A percentile compares a stretch with the other conserved stretches of the same genome.
Conservation (phyloP, 1,284 basidiomycete genomes). For the Leccinum subspadiceum region DNA sequence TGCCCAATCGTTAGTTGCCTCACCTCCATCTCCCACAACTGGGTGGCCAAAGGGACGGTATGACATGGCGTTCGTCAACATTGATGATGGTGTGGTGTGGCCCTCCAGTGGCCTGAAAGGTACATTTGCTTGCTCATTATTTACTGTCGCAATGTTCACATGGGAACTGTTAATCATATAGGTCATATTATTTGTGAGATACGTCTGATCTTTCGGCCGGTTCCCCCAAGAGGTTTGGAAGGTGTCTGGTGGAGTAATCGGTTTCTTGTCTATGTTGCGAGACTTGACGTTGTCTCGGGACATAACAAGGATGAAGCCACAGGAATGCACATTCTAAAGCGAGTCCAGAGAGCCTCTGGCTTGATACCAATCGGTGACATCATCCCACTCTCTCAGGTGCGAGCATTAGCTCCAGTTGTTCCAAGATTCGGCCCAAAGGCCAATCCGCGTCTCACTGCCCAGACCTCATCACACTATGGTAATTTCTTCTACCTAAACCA, state of each 20-base stretch:
- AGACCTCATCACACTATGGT: no score
- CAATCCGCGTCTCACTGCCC: no score
- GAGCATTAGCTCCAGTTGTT: no score
- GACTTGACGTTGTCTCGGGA: not conserved
- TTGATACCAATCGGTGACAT: no score
- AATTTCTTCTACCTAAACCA: no score
- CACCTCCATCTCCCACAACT: not conserved
- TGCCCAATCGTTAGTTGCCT: not conserved
- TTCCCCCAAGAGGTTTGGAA: not conserved
- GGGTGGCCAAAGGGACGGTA: not conserved
- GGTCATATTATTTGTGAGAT: not conserved
- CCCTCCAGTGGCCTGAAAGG: not conserved
- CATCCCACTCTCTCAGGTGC: no score
- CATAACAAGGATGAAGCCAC: not conserved
- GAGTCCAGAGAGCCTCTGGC: not conserved
- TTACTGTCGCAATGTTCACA: not conserved
- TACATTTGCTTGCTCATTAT: not conserved
- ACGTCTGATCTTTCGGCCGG: not conserved
- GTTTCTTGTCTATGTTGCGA: not conserved
- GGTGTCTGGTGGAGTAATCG: not conserved
- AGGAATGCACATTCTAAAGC: not conserved
- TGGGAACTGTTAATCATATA: not conserved
- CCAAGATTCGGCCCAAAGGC: no score
- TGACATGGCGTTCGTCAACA: not conserved
- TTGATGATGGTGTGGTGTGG: not conserved